Percentiles rank a stretch among this genome's conserved stretches.
Conservation (phyloP, 2,329 filamentous ascomycete species). For the Metarhizium album region DNA sequence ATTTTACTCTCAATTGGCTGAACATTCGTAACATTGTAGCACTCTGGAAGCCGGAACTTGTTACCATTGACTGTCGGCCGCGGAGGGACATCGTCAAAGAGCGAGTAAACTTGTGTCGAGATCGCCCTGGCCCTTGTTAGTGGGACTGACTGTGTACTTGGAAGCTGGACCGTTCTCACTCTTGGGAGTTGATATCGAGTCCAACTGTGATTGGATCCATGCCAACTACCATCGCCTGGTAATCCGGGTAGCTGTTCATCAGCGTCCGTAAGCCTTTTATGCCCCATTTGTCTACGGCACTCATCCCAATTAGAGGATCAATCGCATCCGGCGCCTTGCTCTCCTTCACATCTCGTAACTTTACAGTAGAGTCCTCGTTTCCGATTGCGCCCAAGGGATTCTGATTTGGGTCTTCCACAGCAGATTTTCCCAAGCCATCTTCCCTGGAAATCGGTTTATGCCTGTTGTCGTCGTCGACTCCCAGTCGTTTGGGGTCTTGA, state of each 20-base stretch:
- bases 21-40: slow-evolving; percentile 56
- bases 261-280: slow-evolving; percentile 52
- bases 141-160: background rate
- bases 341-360: slow-evolving; percentile 33
- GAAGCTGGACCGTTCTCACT: slow-evolving; percentile 32
- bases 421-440: slow-evolving; percentile 25
- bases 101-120: slow-evolving; percentile 49
- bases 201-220: slow-evolving; percentile 47
- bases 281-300: slow-evolving; percentile 53
- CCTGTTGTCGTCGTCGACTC: slow-evolving; percentile 23
- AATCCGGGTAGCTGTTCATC: slow-evolving; percentile 54
- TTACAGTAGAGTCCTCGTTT: slow-evolving; percentile 28
- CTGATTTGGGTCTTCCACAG: slow-evolving; percentile 24
- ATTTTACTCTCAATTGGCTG: slow-evolving; percentile 56
- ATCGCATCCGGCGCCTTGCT: slow-evolving; percentile 30
- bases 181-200: slow-evolving; percentile 44
- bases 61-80: slow-evolving; percentile 40
- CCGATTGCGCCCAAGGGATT: slow-evolving; percentile 37
- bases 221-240: slow-evolving; percentile 48
- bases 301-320: slow-evolving; percentile 51
- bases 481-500: slow-evolving; percentile 29
- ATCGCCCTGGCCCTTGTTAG: slow-evolving; percentile 32
- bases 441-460: slow-evolving; percentile 35
- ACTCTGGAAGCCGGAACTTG: slow-evolving; percentile 50
- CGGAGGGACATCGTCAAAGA: slow-evolving; percentile 50